phyloP scores from a whole-genome alignment of 192 early-diverging fungal genomes.

The Geranomyces michiganensis region DNA sequence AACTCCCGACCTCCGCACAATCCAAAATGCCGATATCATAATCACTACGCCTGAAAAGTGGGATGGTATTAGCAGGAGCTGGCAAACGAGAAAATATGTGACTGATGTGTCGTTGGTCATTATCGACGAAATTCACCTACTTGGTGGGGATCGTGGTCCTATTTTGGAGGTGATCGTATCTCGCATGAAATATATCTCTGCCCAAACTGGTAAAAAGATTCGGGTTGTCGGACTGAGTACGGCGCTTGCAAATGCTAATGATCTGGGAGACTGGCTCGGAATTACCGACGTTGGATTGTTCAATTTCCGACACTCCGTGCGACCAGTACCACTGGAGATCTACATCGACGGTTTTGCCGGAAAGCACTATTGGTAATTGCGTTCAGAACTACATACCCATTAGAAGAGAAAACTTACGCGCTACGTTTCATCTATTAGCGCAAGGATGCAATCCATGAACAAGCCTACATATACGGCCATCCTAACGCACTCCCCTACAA shows the following conservation, averaged over 20 bases:
- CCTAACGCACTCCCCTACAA: slow-evolving; percentile 86
- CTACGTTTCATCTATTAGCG: slow-evolving; percentile 62
- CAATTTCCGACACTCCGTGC: slow-evolving; percentile 96
- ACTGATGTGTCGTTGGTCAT: slow-evolving; percentile 86
- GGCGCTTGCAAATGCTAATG: slow-evolving; percentile 93
- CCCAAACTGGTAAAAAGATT: slow-evolving; percentile 71
- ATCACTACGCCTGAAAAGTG: slow-evolving; percentile 99
- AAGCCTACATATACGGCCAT: slow-evolving; percentile 95
- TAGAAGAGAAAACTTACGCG: background rate
- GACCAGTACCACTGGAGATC: slow-evolving; percentile 96
- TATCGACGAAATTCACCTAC: slow-evolving; percentile 97
- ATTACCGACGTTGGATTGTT: slow-evolving; percentile 84
- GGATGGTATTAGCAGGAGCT: slow-evolving; percentile 95
- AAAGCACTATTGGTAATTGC: slow-evolving; percentile 60
- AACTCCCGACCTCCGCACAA: slow-evolving; percentile 85
- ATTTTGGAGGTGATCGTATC: slow-evolving; percentile 98
- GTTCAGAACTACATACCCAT: background rate
- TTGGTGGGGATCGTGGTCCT: slow-evolving; percentile 95
- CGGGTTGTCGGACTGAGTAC: slow-evolving; percentile 96
- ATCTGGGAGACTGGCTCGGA: slow-evolving; percentile 97
- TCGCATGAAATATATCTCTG: slow-evolving; percentile 95
- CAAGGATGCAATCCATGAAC: slow-evolving; percentile 99
- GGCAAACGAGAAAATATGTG: slow-evolving; percentile 89
- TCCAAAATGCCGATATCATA: slow-evolving; percentile 91
- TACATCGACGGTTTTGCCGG: slow-evolving; percentile 97